Percentiles rank a stretch among this genome's conserved stretches.
phyloP scores from a whole-genome alignment of 352 stramenopile genomes.

The Nothophytophthora sp. region DNA sequence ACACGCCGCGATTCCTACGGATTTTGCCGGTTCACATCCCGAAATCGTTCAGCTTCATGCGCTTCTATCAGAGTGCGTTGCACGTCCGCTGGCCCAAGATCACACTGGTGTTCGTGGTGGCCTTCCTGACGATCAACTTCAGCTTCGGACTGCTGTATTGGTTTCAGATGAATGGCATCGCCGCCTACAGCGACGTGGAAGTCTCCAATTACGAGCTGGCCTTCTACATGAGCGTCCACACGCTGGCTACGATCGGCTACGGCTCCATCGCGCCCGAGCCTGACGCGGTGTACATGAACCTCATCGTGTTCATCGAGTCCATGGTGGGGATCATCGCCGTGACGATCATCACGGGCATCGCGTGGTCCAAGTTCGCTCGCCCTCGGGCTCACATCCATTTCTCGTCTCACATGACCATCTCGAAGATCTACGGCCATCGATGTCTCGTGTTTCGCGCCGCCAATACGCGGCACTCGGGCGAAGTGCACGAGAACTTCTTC shows the following conservation, averaged over 20 bases:
- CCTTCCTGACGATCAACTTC: slow-evolving; percentile 67
- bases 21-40: slow-evolving; percentile 77
- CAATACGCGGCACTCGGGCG: slow-evolving; percentile 77
- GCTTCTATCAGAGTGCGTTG: slow-evolving; percentile 75
- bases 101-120: slow-evolving; percentile 69
- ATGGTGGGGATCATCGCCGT: slow-evolving; percentile 73
- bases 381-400: slow-evolving; percentile 84
- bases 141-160: slow-evolving; percentile 68
- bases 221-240: slow-evolving; percentile 86
- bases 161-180: slow-evolving; percentile 35
- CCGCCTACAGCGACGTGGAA: slow-evolving; percentile 45
- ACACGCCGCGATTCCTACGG: slow-evolving; percentile 77
- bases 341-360: slow-evolving; percentile 87
- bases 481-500: slow-evolving; percentile 85
- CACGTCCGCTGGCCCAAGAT: slow-evolving; percentile 76
- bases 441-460: slow-evolving; percentile 81
- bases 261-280: slow-evolving; percentile 62
- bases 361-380: slow-evolving; percentile 85
- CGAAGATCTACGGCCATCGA: slow-evolving; percentile 71
- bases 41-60: slow-evolving; percentile 83
- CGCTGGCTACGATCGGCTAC: slow-evolving; percentile 80
- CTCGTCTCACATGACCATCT: slow-evolving; percentile 66
- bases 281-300: slow-evolving; percentile 67
- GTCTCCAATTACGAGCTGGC: slow-evolving; percentile 63
- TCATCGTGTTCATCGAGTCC: slow-evolving; percentile 78